These are phyloP conservation scores for Tetraselmis chui DNA, from an alignment of 139 green algal genomes.

Conservation along the genomic window DNA sequence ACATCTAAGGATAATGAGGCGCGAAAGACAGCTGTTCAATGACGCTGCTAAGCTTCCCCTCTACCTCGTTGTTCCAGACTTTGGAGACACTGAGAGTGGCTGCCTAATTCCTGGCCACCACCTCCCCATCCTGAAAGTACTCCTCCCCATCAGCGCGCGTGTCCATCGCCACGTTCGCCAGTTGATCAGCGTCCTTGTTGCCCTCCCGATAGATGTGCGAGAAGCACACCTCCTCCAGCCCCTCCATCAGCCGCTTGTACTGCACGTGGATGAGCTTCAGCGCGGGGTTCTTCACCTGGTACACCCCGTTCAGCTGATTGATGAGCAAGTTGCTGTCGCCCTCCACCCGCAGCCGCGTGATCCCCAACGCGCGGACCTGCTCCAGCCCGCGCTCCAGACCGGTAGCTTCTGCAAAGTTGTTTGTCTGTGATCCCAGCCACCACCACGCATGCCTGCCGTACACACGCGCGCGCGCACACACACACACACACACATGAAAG, in stretches of 20 bases:
- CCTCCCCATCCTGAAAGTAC: background rate
- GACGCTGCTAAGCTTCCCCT: no score
- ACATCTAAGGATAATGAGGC: no score
- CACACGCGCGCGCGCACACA: no score
- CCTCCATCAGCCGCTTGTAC: background rate
- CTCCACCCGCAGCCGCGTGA: slow-evolving; percentile 2
- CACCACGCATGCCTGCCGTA: background rate
- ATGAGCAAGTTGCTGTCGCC: slow-evolving; percentile 7
- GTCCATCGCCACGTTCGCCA: slow-evolving; percentile 10
- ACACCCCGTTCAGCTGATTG: slow-evolving; percentile 3
- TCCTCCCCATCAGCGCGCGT: background rate
- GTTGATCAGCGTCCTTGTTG: slow-evolving; percentile 3
- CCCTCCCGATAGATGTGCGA: slow-evolving; percentile 5
- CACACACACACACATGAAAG: no score
- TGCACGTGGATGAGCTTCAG: background rate
- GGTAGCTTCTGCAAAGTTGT: slow-evolving; percentile 4
- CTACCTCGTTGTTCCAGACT: no score
- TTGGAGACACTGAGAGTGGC: no score
- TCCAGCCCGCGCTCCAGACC: background rate
- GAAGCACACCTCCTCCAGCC: background rate
- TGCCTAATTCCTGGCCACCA: background rate
- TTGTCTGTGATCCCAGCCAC: background rate
- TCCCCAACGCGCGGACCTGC: background rate
- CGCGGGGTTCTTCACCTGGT: slow-evolving; percentile 11
- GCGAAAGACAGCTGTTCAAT: no score